A percentile compares a stretch with the other conserved stretches of the same genome.
Evolutionary conservation across 805 yeast species (phyloP).

Genomic region (Grigorovia jiainica): DNA sequence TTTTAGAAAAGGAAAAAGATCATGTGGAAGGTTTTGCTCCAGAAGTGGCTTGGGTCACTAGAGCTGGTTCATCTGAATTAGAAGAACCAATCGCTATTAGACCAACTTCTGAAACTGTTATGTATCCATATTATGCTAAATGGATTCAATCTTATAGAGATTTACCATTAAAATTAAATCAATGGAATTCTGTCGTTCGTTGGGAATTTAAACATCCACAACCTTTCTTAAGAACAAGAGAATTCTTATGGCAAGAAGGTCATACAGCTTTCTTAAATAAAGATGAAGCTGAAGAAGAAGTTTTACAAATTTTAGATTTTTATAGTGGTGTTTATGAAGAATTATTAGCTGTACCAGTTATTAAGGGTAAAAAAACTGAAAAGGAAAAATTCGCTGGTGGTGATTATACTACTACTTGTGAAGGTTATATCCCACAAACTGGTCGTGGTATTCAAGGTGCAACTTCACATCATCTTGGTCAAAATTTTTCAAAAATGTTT

Average conservation of each 20-base stretch:
- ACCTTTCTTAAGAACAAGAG: constrained; percentile 97
- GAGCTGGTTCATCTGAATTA: constrained; percentile 86
- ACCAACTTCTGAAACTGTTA: constrained; percentile 98
- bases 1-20: constrained; percentile 94
- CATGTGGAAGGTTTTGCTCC: constrained; percentile 99
- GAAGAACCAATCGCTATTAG: constrained; percentile 98
- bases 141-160: constrained; percentile 99
- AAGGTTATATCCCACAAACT: constrained; percentile 94
- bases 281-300: constrained; percentile 78
- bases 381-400: constrained; percentile 99
- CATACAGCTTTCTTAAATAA: constrained; percentile 91
- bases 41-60: constrained; percentile 99
- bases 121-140: constrained; percentile 98
- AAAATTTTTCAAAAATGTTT: constrained; percentile 98
- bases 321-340: constrained; percentile 83
- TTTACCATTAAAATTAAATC: constrained; percentile 90
- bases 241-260: constrained; percentile 99
- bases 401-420: constrained; percentile 87
- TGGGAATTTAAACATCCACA: constrained; percentile 99
- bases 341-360: constrained; percentile 92
- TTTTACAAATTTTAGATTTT: constrained; percentile 72
- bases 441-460: constrained; percentile 99
- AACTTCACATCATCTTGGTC: constrained; percentile 95
- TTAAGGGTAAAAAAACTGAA: constrained; percentile 91
- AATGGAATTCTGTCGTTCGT: constrained; percentile 99